Percentiles rank a stretch among this genome's conserved stretches.
Conservation (phyloP, 306 rosid species). For the Casuarina glauca region DNA sequence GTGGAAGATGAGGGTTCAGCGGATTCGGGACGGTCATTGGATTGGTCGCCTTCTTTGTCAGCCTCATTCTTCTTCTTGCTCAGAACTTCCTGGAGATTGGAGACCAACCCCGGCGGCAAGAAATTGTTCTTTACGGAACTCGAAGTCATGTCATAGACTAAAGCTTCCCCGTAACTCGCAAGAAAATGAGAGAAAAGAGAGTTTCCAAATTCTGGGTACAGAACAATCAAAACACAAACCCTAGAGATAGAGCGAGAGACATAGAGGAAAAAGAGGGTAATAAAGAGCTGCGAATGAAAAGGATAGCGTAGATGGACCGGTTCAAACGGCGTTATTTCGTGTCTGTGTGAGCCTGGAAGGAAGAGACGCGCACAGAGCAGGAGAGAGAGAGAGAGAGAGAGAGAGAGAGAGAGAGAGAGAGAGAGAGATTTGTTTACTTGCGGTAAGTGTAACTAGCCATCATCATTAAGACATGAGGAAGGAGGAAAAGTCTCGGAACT, state of each 20-base stretch:
- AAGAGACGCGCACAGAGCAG: not conserved
- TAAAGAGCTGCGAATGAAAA: conserved; percentile 32
- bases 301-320: conserved; percentile 50
- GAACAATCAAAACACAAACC: conserved; percentile 58
- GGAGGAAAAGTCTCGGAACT: conserved; percentile 8
- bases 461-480: conserved; percentile 22
- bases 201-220: conserved; percentile 16
- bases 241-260: conserved; percentile 41
- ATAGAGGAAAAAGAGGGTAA: not conserved
- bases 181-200: not conserved
- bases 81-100: conserved; percentile 79
- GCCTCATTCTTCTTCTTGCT: conserved; percentile 40
- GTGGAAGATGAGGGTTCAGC: conserved; percentile 47
- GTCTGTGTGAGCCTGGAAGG: conserved; percentile 24
- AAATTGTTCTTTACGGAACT: conserved; percentile 51
- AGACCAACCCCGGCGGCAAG: conserved; percentile 88
- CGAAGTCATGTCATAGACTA: conserved; percentile 39
- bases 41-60: conserved; percentile 28
- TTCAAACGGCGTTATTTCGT: conserved; percentile 76
- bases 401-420: conserved; percentile 17
- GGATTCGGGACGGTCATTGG: conserved; percentile 41
- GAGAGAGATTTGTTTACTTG: not conserved
- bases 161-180: not conserved
- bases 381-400: conserved; percentile 15
- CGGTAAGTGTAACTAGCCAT: conserved; percentile 9